Percentiles rank a stretch among this genome's conserved stretches.
Evolutionary conservation across 1,284 basidiomycete species (phyloP).

Genomic region (Blastosporella zonata): DNA sequence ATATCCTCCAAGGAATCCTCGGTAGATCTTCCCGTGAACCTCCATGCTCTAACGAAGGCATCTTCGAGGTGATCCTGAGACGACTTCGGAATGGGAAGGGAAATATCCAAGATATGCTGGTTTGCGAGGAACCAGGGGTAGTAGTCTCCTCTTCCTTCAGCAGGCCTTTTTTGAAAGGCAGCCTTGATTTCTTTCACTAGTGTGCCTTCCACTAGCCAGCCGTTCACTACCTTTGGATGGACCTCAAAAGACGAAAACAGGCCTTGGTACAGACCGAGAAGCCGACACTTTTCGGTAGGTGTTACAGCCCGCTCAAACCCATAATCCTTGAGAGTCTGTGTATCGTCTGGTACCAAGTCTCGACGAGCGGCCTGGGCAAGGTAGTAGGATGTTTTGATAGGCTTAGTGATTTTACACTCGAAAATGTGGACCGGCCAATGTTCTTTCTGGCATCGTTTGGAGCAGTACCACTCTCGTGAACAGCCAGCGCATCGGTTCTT

Average conservation of each 20-base stretch:
- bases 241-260: conserved; percentile 23
- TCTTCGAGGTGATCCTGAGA: neutral
- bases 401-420: conserved; percentile 28
- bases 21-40: conserved; percentile 10
- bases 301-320: conserved; percentile 29
- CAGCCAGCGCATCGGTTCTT: conserved; percentile 21
- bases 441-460: conserved; percentile 26
- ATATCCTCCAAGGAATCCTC: conserved; percentile 7
- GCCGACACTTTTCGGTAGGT: conserved; percentile 16
- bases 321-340: conserved; percentile 33
- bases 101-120: conserved; percentile 27
- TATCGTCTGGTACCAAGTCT: conserved; percentile 28
- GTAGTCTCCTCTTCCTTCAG: conserved; percentile 23
- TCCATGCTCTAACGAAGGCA: conserved; percentile 8
- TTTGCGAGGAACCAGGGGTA: conserved; percentile 36
- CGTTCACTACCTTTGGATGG: conserved; percentile 27
- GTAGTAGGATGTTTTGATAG: conserved; percentile 32
- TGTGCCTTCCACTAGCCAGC: conserved; percentile 30
- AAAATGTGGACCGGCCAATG: conserved; percentile 34
- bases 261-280: conserved; percentile 33
- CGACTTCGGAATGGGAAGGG: conserved; percentile 7
- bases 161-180: conserved; percentile 25
- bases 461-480: conserved; percentile 31
- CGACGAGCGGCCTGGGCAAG: conserved; percentile 25
- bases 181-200: conserved; percentile 30